These are phyloP conservation scores for Penicillium brevicompactum DNA, from an alignment of 2,329 filamentous ascomycete genomes.

Conservation along the genomic window DNA sequence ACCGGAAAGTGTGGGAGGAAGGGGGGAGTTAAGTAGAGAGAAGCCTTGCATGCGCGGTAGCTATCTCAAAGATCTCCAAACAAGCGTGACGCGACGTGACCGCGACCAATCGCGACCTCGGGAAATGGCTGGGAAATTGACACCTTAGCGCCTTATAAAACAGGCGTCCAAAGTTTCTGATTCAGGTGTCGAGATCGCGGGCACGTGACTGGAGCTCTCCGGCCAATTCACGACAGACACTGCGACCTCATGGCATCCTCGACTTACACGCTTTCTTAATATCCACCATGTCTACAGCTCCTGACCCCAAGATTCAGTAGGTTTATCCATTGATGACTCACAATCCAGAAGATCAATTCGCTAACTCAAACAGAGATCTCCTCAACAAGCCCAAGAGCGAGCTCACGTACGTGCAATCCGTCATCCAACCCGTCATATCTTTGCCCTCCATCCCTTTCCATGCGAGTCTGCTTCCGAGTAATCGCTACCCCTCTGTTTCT, in stretches of 20 bases:
- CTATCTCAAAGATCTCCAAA: conserved; percentile 33
- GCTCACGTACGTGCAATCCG: conserved; percentile 72
- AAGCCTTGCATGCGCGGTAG: conserved; percentile 38
- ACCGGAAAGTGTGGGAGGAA: conserved; percentile 11
- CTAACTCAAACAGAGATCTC: conserved; percentile 67
- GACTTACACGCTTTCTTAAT: conserved; percentile 29
- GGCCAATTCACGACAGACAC: conserved; percentile 4
- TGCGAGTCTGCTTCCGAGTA: conserved; percentile 1
- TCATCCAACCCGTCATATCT: conserved; percentile 23
- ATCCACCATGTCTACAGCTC: conserved; percentile 55
- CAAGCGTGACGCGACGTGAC: conserved; percentile 45
- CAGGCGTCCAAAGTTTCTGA: not conserved
- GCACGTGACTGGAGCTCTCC: conserved; percentile 21
- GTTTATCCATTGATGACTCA: conserved; percentile 33
- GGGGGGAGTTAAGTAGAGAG: conserved; percentile 18
- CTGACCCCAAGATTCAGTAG: conserved; percentile 71
- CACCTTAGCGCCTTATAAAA: conserved; percentile 1
- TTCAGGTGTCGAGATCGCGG: not conserved
- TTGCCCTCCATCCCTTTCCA: conserved; percentile 4
- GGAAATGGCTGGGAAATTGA: conserved; percentile 7
- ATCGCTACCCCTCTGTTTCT: conserved; percentile 11
- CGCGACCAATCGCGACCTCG: conserved; percentile 37
- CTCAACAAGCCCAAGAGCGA: conserved; percentile 85
- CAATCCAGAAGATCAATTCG: conserved; percentile 14
- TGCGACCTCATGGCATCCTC: conserved; percentile 1